Evolutionary conservation across 371 early-diverging fungal species (phyloP), one percentile per base, ranked within the genome.

Genomic region (Mucor mucedo): DNA sequence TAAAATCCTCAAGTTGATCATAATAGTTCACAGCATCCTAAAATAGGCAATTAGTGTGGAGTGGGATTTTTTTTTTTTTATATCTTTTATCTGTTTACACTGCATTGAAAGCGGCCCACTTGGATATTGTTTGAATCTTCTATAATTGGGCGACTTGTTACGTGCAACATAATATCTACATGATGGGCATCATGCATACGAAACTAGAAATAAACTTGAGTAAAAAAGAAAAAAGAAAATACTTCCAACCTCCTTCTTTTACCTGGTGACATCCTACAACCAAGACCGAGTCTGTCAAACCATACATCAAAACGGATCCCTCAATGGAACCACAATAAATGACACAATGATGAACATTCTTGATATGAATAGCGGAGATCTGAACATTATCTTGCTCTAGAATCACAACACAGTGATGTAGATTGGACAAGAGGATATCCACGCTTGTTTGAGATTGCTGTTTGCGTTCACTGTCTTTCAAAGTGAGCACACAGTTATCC

Each of bases 101-200:
- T 62, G 69, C 29, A 50, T 7, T 7, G 61, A 58, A 63, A 69
- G 21, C 42, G 65, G 14, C 63, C 50, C 72, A 87, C 11, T 84
- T 69, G 9, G 56, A 93, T 77, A 0, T 71, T 65, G 5, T 75
- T 56, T 32, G 91, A 92, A 55, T 88, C 87, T 68, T 93, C 94
- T 66, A 95, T 94, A 63, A 93, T 92, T 3, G 94, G 93, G 4
- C 86, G 85, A 63, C 92, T 91, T 2, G 88, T 74, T 27, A 88
- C 89, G 55, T 86, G 84, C 13, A 93, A 68, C 28, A 87, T 79
- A 13, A 91, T 78, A 52, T 84, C 82, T 52, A 90, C 82, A 50
- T 77, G 33, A 5, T 58, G 75, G 0, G 90, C 89, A 61, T 86
- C 83, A 71, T 93, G 93, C 86, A 95, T 87, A 49, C 93, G 86